phyloP scores from a whole-genome alignment of 2,329 filamentous ascomycete genomes.

The Venturiaceae sp. region DNA sequence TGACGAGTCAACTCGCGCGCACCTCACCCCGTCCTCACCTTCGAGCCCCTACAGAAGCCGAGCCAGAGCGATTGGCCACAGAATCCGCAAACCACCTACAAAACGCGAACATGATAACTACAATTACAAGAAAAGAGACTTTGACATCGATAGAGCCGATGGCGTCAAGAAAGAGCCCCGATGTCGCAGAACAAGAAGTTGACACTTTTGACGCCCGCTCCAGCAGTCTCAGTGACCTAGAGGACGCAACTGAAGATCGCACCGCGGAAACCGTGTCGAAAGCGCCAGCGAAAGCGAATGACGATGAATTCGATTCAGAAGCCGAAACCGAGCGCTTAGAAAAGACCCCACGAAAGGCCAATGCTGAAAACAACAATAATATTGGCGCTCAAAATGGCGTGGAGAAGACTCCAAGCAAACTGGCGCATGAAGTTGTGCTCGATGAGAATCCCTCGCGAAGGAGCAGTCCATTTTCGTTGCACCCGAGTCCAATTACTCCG shows the following conservation, averaged over 20 bases:
- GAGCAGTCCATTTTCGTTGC: background rate
- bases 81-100: background rate
- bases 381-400: constrained; percentile 27
- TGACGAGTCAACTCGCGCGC: background rate
- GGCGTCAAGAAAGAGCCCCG: background rate
- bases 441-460: background rate
- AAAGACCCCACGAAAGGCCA: constrained; percentile 63
- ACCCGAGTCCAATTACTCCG: background rate
- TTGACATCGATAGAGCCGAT: background rate
- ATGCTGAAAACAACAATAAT: constrained; percentile 26
- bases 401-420: constrained; percentile 67
- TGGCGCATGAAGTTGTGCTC: constrained; percentile 45
- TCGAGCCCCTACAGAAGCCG: background rate
- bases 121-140: constrained; percentile 2
- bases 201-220: constrained; percentile 54
- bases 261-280: constrained; percentile 17
- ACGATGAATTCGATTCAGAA: constrained; percentile 58
- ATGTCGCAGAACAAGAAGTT: background rate
- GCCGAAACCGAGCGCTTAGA: constrained; percentile 92
- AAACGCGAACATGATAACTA: constrained; percentile 3
- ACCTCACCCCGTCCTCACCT: background rate
- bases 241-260: constrained; percentile 63
- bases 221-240: constrained; percentile 88
- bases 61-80: background rate
- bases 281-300: constrained; percentile 15